These are phyloP conservation scores for Emericellopsis atlantica DNA, from an alignment of 2,329 filamentous ascomycete genomes.

Conservation along the genomic window DNA sequence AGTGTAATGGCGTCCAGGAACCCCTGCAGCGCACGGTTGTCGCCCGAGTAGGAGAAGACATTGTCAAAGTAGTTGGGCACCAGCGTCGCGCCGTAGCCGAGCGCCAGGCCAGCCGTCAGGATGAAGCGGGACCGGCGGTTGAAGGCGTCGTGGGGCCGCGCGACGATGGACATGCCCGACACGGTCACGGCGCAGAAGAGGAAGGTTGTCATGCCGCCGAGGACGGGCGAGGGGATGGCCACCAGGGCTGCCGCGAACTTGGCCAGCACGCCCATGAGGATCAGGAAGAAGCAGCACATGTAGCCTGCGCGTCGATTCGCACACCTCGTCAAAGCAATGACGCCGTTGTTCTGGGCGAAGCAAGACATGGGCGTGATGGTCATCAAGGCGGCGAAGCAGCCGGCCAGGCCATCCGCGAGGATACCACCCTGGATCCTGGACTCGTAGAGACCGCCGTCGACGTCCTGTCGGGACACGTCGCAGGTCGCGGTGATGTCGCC, in stretches of 20 bases:
- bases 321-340: constrained; percentile 70
- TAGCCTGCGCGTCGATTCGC: constrained; percentile 74
- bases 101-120: constrained; percentile 58
- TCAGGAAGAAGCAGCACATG: constrained; percentile 62
- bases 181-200: constrained; percentile 67
- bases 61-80: constrained; percentile 54
- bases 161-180: constrained; percentile 65
- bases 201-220: constrained; percentile 69
- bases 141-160: constrained; percentile 50
- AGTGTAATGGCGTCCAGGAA: constrained; percentile 65
- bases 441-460: constrained; percentile 60
- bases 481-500: constrained; percentile 73
- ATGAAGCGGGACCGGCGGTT: constrained; percentile 75
- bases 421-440: constrained; percentile 69
- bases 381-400: constrained; percentile 61
- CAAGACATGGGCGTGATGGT: constrained; percentile 72
- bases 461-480: constrained; percentile 65
- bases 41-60: constrained; percentile 61
- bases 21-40: constrained; percentile 54
- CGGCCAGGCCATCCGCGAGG: constrained; percentile 65
- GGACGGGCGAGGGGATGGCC: constrained; percentile 55
- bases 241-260: constrained; percentile 75
- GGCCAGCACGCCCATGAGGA: constrained; percentile 71
- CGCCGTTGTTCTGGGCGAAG: constrained; percentile 77
- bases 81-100: constrained; percentile 61